phyloP scores from a whole-genome alignment of 2,329 filamentous ascomycete species.

The Botrytis squamosa region DNA sequence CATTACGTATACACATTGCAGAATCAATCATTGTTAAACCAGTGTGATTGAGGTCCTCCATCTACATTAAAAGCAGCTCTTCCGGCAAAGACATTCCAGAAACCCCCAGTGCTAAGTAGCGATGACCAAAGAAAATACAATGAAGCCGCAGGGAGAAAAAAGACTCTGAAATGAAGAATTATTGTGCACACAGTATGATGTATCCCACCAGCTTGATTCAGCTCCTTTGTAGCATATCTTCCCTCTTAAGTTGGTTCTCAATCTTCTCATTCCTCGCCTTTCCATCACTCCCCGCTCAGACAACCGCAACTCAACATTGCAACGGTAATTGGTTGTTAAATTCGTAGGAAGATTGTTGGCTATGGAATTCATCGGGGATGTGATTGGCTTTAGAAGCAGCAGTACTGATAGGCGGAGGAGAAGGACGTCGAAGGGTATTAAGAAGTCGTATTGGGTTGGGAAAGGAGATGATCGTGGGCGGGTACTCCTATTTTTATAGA shows the following conservation, averaged over 20 bases:
- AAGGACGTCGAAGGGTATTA: not conserved
- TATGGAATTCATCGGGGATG: not conserved
- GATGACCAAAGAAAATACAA: not conserved
- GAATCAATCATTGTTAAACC: not conserved
- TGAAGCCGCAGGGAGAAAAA: not conserved
- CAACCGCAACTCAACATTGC: not conserved
- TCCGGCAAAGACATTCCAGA: not conserved
- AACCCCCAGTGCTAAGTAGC: not conserved
- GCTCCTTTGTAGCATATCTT: slow-evolving; percentile 97
- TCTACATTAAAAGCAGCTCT: not conserved
- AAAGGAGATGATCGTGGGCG: not conserved
- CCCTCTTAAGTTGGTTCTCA: slow-evolving; percentile 97
- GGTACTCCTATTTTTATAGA: not conserved
- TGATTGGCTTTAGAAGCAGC: fast-evolving
- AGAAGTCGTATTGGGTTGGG: not conserved
- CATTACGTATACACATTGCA: not conserved
- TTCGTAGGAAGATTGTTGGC: not conserved
- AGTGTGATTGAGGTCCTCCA: not conserved
- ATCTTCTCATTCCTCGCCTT: slow-evolving; percentile 99
- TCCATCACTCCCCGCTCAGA: slow-evolving; percentile 46
- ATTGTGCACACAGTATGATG: not conserved
- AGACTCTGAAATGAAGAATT: not conserved
- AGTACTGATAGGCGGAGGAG: not conserved
- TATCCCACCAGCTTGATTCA: slow-evolving; percentile 72
- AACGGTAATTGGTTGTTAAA: not conserved